Conservation (phyloP, 2,329 filamentous ascomycete genomes). For the Tolypocladium paradoxum region DNA sequence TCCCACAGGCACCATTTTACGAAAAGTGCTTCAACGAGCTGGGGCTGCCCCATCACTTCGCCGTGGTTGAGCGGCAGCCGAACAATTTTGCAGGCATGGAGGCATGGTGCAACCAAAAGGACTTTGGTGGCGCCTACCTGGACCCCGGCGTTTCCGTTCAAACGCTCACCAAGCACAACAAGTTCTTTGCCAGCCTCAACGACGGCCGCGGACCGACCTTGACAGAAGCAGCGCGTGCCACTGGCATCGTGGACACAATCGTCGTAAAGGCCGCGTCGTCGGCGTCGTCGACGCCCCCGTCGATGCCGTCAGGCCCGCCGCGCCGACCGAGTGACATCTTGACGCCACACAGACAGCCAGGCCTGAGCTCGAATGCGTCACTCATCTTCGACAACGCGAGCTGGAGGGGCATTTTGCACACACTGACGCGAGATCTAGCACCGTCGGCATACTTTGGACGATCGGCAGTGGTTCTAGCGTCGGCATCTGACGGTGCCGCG, state of each 20-base stretch:
- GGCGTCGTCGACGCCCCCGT: constrained; percentile 32
- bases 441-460: constrained; percentile 71
- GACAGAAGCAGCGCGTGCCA: constrained; percentile 66
- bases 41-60: constrained; percentile 74
- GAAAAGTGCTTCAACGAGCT: constrained; percentile 76
- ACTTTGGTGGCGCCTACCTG: constrained; percentile 75
- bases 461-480: constrained; percentile 65
- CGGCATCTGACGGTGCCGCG: constrained; percentile 63
- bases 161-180: constrained; percentile 46
- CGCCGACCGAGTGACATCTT: constrained; percentile 20
- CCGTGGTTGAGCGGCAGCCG: constrained; percentile 59
- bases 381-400: constrained; percentile 73
- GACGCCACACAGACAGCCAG: constrained; percentile 15
- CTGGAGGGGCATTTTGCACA: constrained; percentile 78
- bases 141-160: constrained; percentile 57
- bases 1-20: constrained; percentile 72
- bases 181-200: constrained; percentile 40
- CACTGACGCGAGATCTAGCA: constrained; percentile 69
- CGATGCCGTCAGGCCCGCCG: constrained; percentile 36
- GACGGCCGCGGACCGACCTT: constrained; percentile 44
- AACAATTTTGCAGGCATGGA: constrained; percentile 58
- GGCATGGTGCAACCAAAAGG: constrained; percentile 57
- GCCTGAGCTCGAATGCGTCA: constrained; percentile 36
- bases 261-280: constrained; percentile 43
- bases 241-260: constrained; percentile 75